A percentile compares a stretch with the other conserved stretches of the same genome.
Evolutionary conservation across 495 filamentous ascomycete species (phyloP).

Genomic region (Echria macrotheca): DNA sequence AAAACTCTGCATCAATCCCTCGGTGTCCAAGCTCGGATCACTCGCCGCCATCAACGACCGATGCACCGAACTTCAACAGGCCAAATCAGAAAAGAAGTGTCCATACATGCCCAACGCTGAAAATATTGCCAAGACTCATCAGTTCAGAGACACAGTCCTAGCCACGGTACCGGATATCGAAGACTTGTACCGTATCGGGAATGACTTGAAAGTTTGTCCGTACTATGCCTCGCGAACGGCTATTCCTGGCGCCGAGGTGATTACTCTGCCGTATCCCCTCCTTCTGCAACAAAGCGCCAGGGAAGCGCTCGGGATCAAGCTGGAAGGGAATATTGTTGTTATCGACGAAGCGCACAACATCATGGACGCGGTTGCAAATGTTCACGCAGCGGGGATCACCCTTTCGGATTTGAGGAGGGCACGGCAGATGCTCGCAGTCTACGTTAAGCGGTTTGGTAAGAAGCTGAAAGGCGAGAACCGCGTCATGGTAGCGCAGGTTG

Average conservation of each 20-base stretch:
- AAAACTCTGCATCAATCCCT: conserved; percentile 87
- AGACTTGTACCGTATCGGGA: conserved; percentile 74
- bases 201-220: conserved; percentile 77
- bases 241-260: conserved; percentile 82
- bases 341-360: conserved; percentile 98
- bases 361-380: conserved; percentile 86
- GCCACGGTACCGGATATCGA: conserved; percentile 91
- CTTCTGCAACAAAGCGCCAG: conserved; percentile 84
- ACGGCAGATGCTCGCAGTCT: conserved; percentile 67
- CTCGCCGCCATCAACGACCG: conserved; percentile 87
- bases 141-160: conserved; percentile 83
- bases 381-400: conserved; percentile 75
- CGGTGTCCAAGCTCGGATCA: conserved; percentile 64
- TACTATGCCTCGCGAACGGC: conserved; percentile 89
- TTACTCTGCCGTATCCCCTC: conserved; percentile 89
- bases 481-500: conserved; percentile 82
- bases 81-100: conserved; percentile 66
- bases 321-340: conserved; percentile 84
- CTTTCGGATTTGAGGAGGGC: conserved; percentile 66
- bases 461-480: conserved; percentile 83
- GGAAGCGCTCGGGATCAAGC: conserved; percentile 77
- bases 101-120: conserved; percentile 72
- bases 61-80: conserved; percentile 87
- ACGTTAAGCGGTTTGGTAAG: conserved; percentile 82
- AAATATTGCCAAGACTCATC: conserved; percentile 61